phyloP scores from a whole-genome alignment of 2,329 filamentous ascomycete genomes.

The Xylaria sp. region DNA sequence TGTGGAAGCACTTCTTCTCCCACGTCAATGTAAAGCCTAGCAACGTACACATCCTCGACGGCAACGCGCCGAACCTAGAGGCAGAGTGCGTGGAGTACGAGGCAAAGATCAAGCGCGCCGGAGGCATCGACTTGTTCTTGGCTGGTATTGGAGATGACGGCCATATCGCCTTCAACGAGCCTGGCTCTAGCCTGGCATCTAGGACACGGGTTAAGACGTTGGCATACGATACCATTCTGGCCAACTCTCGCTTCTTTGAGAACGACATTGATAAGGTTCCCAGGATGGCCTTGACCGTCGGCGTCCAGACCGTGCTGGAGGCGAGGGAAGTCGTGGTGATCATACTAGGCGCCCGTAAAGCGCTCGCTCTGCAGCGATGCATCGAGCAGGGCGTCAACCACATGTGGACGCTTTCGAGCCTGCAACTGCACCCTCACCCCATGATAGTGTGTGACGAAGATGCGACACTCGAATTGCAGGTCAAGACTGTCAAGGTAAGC shows the following conservation, averaged over 20 bases:
- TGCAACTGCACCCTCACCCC: conserved; percentile 80
- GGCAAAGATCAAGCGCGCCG: conserved; percentile 70
- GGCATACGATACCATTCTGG: conserved; percentile 83
- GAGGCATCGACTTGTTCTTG: conserved; percentile 84
- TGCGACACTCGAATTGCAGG: conserved; percentile 71
- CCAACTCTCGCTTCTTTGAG: conserved; percentile 83
- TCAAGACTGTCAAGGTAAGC: conserved; percentile 69
- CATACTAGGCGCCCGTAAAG: conserved; percentile 80
- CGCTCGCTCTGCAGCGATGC: conserved; percentile 76
- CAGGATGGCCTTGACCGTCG: conserved; percentile 81
- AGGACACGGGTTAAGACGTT: conserved; percentile 85
- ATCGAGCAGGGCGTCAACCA: conserved; percentile 84
- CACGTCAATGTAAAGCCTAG: conserved; percentile 78
- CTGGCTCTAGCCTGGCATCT: conserved; percentile 75
- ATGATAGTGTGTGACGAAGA: conserved; percentile 86
- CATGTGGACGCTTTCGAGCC: conserved; percentile 84
- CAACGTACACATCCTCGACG: conserved; percentile 84
- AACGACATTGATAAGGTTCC: conserved; percentile 75
- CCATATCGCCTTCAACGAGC: conserved; percentile 90
- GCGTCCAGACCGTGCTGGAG: conserved; percentile 81
- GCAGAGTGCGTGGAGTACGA: conserved; percentile 81
- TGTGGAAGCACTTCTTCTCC: conserved; percentile 92
- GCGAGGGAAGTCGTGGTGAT: conserved; percentile 82
- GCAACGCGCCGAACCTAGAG: conserved; percentile 74
- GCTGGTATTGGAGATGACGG: conserved; percentile 85